Evolutionary conservation across 2,329 filamentous ascomycete genomes (phyloP), one percentile per base, ranked within the genome.

Genomic region (Claviceps fusiformis): DNA sequence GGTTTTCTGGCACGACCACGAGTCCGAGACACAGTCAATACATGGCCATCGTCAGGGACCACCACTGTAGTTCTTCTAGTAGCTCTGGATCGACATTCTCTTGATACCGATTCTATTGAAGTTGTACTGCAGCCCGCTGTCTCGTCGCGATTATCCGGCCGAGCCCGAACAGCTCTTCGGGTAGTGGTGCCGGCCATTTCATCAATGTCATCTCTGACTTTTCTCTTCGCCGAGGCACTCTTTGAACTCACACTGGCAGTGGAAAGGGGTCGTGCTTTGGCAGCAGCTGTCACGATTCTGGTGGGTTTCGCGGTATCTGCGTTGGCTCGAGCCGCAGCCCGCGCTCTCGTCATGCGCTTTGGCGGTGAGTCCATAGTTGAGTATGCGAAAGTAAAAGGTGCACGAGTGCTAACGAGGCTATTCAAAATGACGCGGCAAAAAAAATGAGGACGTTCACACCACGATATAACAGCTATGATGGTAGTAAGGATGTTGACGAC

Each of bases 281-380:
- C 70, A 15, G 75, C 70, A 55, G 77, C 71, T 60, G 77, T 76
- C 57, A 75, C 68, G 58, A 75, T 71, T 57, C 69, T 77, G 56
- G 73, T 71, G 2, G 71, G 69, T 61, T 73, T 71, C 11, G 62
- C 61, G 46, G 67, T 63, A 31, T 69, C 63, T 56, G 74, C 70
- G 54, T 61, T 64, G 39, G 65, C 65, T 63, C 71, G 75, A 47
- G 73, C 73, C 33, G 73, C 72, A 37, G 73, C 72, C 56, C 74
- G 67, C 49, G 74, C 69, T 53, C 80, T 76, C 58, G 80, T 82
- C 63, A 82, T 74, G 59, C 80, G 76, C 68, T 81, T 81, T 41
- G 79, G 80, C 53, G 80, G 79, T 56, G 77, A 81, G 60, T 79
- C 76, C 78, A 82, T 63, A 9, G 11, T 29, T 33, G 31, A 9